These are phyloP conservation scores for Omphalea diandra DNA, from an alignment of 441 rosid species.

Conservation along the genomic window DNA sequence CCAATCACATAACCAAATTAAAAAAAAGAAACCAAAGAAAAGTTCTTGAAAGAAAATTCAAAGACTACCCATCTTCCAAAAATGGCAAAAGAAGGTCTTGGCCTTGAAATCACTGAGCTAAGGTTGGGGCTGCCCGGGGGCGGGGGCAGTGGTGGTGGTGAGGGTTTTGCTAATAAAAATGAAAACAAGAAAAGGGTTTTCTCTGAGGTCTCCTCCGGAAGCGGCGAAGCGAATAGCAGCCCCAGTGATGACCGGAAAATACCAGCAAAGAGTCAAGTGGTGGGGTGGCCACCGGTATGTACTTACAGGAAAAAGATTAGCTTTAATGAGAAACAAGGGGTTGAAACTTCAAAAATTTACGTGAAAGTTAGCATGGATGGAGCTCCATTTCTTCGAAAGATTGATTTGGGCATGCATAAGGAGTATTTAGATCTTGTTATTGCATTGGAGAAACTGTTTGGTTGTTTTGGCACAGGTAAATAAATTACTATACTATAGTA, in stretches of 20 bases:
- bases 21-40: too few relatives aligned
- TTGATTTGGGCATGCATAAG: conserved; percentile 59
- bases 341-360: conserved; percentile 46
- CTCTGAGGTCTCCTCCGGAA: conserved; percentile 46
- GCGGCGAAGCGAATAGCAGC: conserved; percentile 26
- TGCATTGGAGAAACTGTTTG: conserved; percentile 65
- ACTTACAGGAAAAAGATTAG: conserved; percentile 69
- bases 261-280: conserved; percentile 55
- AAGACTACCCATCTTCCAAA: too few relatives aligned
- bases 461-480: conserved; percentile 56
- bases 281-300: conserved; percentile 97
- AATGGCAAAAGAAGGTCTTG: conserved; percentile 57
- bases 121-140: conserved; percentile 79
- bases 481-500: neutral
- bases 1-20: too few relatives aligned
- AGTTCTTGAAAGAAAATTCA: neutral
- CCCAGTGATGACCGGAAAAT: conserved; percentile 33
- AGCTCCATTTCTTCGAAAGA: conserved; percentile 81
- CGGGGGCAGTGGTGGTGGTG: conserved; percentile 4
- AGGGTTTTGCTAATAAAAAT: conserved; percentile 12
- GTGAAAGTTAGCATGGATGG: conserved; percentile 97
- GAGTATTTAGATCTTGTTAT: conserved; percentile 52
- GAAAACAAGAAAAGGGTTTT: conserved; percentile 82
- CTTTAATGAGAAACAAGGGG: conserved; percentile 35
- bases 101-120: conserved; percentile 78